A percentile compares a stretch with the other conserved stretches of the same genome.
phyloP scores from a whole-genome alignment of 495 filamentous ascomycete species.

The Tuber umbilicatum region DNA sequence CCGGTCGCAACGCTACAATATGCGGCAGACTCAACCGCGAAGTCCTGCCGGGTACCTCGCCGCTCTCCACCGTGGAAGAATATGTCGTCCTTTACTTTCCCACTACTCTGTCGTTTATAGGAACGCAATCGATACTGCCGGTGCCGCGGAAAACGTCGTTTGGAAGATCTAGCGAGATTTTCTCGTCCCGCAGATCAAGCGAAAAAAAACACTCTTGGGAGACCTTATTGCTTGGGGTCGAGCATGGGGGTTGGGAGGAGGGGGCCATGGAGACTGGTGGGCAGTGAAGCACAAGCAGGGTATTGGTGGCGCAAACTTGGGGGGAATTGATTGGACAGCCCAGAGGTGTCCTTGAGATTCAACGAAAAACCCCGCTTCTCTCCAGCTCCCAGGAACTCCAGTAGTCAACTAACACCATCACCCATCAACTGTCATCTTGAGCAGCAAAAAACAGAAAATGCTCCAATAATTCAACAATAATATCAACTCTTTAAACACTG shows the following conservation, averaged over 20 bases:
- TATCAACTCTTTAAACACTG: no score
- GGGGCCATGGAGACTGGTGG: no score
- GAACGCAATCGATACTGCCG: neutral
- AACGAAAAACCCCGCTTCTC: no score
- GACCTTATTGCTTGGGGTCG: neutral
- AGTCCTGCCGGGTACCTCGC: neutral
- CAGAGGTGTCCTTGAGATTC: no score
- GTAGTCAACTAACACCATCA: no score
- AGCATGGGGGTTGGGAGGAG: neutral
- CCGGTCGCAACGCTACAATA: neutral
- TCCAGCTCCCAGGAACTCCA: no score
- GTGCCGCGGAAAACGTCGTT: neutral
- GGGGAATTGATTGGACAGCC: no score
- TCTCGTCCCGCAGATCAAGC: neutral
- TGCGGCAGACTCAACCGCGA: neutral
- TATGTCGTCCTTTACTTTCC: neutral
- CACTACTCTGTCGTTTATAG: neutral
- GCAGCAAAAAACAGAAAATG: no score
- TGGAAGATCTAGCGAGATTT: neutral
- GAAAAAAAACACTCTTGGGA: neutral
- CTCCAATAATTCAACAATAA: no score
- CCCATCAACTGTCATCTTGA: no score
- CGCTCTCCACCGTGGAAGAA: neutral
- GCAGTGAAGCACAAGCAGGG: no score
- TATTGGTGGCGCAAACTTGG: no score